These are phyloP conservation scores for Pseudogymnoascus sp. DNA, from an alignment of 2,329 filamentous ascomycete genomes.

Conservation along the genomic window DNA sequence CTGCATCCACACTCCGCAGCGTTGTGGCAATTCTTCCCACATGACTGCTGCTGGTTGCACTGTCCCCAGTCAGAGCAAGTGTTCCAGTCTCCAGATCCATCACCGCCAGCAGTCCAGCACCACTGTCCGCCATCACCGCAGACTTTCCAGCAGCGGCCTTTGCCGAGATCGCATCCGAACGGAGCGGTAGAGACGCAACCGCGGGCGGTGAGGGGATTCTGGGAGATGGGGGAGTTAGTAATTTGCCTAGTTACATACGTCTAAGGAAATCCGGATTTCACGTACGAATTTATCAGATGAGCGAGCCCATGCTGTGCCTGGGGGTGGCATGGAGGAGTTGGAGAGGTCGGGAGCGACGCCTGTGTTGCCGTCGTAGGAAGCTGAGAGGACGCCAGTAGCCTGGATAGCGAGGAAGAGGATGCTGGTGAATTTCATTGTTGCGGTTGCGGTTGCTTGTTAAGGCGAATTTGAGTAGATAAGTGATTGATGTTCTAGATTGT, in stretches of 20 bases:
- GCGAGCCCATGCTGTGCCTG: neutral
- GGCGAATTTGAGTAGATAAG: neutral
- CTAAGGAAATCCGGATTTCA: neutral
- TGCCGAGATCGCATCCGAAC: constrained; percentile 60
- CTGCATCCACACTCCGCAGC: neutral
- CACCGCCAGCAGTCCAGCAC: neutral
- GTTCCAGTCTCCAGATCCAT: neutral
- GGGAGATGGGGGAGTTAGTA: neutral
- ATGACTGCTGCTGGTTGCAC: neutral
- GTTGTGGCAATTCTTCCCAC: neutral
- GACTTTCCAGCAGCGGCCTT: constrained; percentile 97
- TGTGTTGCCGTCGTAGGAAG: neutral
- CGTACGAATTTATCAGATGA: neutral
- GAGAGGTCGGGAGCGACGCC: neutral
- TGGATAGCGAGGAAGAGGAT: neutral
- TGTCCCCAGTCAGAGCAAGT: neutral
- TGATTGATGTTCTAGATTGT: neutral
- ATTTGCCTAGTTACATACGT: neutral
- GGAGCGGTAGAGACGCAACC: neutral
- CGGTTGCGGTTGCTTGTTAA: neutral
- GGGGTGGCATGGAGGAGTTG: neutral
- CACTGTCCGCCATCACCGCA: constrained; percentile 81
- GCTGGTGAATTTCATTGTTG: neutral
- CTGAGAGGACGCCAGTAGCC: neutral
- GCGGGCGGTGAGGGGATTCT: neutral